Evolutionary conservation across 306 rosid genomes (phyloP), one percentile per base, ranked within the genome.

Genomic region (Castanea mollissima): DNA sequence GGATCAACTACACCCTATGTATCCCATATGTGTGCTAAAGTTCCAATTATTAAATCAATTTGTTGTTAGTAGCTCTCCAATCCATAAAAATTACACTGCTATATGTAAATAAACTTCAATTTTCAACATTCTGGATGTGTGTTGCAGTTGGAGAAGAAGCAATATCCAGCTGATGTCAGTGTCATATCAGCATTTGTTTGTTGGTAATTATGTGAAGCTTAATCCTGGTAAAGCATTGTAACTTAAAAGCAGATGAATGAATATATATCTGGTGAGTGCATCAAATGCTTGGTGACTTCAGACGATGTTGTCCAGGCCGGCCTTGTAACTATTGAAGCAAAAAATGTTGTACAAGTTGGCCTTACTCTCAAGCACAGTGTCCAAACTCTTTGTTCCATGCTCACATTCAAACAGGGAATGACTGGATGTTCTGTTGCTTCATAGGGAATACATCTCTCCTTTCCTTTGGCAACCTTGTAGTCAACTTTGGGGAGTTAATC

Each of bases 261-360:
- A 32, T 95, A 95, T 79, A 67, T 93, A 71, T 84, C 77, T 2
- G 94, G 97, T 1, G 97, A 90, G 70, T 93, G 96, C 67, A 12
- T 93, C 11, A 91, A 95, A 75, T 95, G 96, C 83, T 93, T 95
- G 98, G 99, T 92, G 9, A 93, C 99, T 77, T 93, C 97, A 2
- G 97, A 93, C 85, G 89, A 95, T 62, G 98, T 95, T 49, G 96
- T 95, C n/a, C 90, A 98, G 56, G 98, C 96, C 0, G 0, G 46
- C 11, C 46, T 41, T 2, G 46, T 41, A 41, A 41, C 3, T 41
- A 8, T 2, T 2, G 1, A 41, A 41, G 46, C 2, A 38, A 41
- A 41, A 41, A 95, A 95, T 62, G 99, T 95, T 57, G 94, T 95
- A 25, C 89, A 98, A 52, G 99, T 96, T 15, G 99, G 99, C 71